Evolutionary conservation across 352 stramenopile genomes (phyloP).

Genomic region (Pythium scleroteichum): DNA sequence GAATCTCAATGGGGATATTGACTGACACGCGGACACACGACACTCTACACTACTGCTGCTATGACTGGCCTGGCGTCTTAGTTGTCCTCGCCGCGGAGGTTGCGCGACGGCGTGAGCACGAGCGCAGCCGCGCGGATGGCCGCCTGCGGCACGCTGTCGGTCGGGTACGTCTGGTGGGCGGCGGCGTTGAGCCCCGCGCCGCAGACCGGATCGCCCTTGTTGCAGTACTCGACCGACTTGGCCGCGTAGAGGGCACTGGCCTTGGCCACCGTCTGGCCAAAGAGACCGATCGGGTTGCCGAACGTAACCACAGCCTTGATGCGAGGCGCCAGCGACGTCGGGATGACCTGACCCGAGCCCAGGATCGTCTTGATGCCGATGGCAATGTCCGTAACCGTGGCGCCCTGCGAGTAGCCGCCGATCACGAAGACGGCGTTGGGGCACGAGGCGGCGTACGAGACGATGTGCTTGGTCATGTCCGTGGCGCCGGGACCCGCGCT

Average conservation of each 20-base stretch:
- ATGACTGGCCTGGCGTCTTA: no score
- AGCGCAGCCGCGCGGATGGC: neutral
- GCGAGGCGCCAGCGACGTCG: constrained; percentile 21
- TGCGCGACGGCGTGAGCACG: neutral
- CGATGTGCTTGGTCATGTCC: constrained; percentile 39
- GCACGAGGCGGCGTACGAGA: constrained; percentile 29
- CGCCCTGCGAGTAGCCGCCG: constrained; percentile 22
- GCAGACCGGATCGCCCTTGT: constrained; percentile 19
- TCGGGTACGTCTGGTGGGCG: constrained; percentile 13
- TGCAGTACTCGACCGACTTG: constrained; percentile 21
- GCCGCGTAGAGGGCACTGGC: constrained; percentile 1
- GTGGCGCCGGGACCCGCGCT: constrained; percentile 30
- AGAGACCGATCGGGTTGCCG: constrained; percentile 6
- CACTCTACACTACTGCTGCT: neutral
- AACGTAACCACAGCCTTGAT: constrained; percentile 37
- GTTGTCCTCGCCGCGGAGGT: neutral
- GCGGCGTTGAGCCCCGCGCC: neutral
- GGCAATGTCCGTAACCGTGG: constrained; percentile 29
- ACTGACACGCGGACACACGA: neutral
- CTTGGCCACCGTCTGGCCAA: neutral
- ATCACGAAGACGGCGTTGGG: constrained; percentile 21
- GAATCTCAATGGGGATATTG: no score
- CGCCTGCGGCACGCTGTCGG: constrained; percentile 9
- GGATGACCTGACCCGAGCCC: constrained; percentile 21
- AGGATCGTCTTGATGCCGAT: constrained; percentile 33